Percentiles rank a stretch among this genome's conserved stretches.
Evolutionary conservation across 805 yeast genomes (phyloP).

Genomic region (Starmera dryadoides): DNA sequence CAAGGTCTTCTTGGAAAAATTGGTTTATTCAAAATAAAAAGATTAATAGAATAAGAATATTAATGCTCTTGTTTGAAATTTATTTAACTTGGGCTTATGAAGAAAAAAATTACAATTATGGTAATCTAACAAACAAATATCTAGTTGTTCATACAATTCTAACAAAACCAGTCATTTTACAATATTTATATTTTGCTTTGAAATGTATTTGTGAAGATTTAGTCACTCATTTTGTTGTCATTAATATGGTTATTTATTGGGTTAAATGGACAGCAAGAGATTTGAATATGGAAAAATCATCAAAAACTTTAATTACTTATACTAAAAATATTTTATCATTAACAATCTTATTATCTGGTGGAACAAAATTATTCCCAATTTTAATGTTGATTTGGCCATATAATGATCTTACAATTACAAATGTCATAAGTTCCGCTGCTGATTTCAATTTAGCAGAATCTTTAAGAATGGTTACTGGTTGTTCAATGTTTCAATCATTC

Average conservation of each 20-base stretch:
- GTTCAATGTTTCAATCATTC: conserved; percentile 9
- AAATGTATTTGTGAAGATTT: conserved; percentile 43
- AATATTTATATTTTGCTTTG: conserved; percentile 49
- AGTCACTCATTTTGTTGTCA: conserved; percentile 31
- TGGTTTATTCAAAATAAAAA: conserved; percentile 19
- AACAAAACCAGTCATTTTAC: conserved; percentile 31
- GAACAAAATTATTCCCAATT: conserved; percentile 81
- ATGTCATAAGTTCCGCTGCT: conserved; percentile 53
- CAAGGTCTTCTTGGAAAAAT: conserved; percentile 3
- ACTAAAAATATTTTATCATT: conserved; percentile 38
- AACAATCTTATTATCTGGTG: conserved; percentile 68
- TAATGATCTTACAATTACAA: conserved; percentile 64
- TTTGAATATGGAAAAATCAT: background rate
- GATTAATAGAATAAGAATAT: conserved; percentile 43
- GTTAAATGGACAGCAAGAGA: conserved; percentile 23
- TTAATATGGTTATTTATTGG: conserved; percentile 17
- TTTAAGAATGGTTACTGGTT: conserved; percentile 34
- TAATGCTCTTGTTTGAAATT: conserved; percentile 76
- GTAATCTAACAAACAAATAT: conserved; percentile 8
- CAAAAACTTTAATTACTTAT: conserved; percentile 1
- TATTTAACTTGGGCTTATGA: conserved; percentile 89
- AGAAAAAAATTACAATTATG: conserved; percentile 44
- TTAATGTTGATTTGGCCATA: conserved; percentile 96
- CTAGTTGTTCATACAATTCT: conserved; percentile 26
- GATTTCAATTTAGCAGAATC: conserved; percentile 63